Conservation (phyloP, 345 rosid genomes). For the Lepidium didymum region DNA sequence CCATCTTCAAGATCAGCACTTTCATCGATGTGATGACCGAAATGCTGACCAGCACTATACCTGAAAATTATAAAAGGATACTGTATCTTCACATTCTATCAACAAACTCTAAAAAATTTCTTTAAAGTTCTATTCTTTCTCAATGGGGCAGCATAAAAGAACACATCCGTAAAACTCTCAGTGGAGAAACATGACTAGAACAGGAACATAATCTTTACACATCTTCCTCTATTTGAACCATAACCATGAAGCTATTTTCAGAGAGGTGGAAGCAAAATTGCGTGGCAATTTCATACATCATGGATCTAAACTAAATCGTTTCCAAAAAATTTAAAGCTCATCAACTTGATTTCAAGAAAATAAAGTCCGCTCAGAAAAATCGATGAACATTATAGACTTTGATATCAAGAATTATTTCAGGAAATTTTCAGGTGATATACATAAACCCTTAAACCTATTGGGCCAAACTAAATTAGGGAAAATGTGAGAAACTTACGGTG, state of each 20-base stretch:
- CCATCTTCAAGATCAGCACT: slow-evolving; percentile 70
- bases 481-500: slow-evolving; percentile 37
- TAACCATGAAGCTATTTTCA: background rate
- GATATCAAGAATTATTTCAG: background rate
- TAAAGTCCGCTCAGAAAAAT: background rate
- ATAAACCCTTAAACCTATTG: background rate
- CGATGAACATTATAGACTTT: background rate
- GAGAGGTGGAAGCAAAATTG: background rate
- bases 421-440: background rate
- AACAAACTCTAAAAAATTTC: background rate
- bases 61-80: slow-evolving; percentile 32
- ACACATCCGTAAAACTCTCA: background rate
- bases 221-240: background rate
- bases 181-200: background rate
- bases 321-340: background rate
- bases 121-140: background rate
- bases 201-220: background rate
- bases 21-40: slow-evolving; percentile 84
- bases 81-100: background rate
- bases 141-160: background rate
- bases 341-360: background rate
- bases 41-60: slow-evolving; percentile 79
- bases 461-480: background rate
- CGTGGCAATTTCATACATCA: background rate
- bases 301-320: background rate